A percentile compares a stretch with the other conserved stretches of the same genome.
Conservation (phyloP, 805 yeast species). For the Pichia pseudocactophila region DNA sequence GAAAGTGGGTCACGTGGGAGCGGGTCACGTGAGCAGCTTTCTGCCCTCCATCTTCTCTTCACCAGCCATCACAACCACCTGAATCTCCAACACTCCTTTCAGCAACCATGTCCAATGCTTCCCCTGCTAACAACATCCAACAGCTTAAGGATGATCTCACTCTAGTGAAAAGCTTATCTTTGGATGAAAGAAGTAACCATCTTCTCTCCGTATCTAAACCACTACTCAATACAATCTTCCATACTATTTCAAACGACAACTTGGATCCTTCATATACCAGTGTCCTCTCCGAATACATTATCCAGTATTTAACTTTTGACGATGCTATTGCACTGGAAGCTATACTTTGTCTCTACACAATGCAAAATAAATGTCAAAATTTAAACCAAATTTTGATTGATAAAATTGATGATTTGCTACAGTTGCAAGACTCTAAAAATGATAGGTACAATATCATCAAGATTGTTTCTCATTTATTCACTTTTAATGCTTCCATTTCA, state of each 20-base stretch:
- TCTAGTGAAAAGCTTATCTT: background rate
- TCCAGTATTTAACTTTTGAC: conserved; percentile 2
- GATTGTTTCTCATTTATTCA: conserved; percentile 16
- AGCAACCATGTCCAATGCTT: too few relatives aligned
- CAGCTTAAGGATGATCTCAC: conserved; percentile 2
- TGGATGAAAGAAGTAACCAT: background rate
- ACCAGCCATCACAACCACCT: too few relatives aligned
- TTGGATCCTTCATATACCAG: background rate
- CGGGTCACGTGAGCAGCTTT: too few relatives aligned
- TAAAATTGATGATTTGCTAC: conserved; percentile 15
- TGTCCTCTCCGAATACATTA: background rate
- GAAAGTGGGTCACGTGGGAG: too few relatives aligned
- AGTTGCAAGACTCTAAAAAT: conserved; percentile 7
- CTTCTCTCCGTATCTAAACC: background rate
- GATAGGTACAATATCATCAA: conserved; percentile 13
- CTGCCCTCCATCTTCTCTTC: too few relatives aligned
- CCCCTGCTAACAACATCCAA: background rate
- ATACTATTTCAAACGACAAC: background rate
- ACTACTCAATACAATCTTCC: conserved; percentile 1
- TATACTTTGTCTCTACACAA: conserved; percentile 1
- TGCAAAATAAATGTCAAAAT: background rate
- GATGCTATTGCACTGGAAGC: conserved; percentile 2
- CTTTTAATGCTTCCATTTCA: conserved; percentile 14
- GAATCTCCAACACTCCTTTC: too few relatives aligned
- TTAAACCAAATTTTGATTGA: background rate